Evolutionary conservation across 768 basidiomycete species (phyloP), one percentile per base, ranked within the genome.

Genomic region (Boletus vermiculosoides): DNA sequence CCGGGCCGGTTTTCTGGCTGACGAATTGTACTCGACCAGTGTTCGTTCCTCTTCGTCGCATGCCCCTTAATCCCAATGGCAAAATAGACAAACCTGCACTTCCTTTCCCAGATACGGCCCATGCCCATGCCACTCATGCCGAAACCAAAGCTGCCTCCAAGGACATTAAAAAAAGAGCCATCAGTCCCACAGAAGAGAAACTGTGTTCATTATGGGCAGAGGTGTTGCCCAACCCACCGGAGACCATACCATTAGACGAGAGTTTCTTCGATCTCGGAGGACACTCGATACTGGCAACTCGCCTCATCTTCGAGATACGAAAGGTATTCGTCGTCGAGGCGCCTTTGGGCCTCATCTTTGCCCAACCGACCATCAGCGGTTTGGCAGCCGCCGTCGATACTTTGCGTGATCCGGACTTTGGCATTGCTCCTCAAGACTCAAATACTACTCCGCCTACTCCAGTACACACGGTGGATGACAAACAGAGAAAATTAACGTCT

Each of bases 201-300:
- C 83, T 99, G 69, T 86, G 86, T 62, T 78, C 77, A n/a, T 87
- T 99, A 63, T 99, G 96, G 95, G 70, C 83, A 1, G 78, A 70
- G 50, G 82, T 98, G 44, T 81, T 99, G 16, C 91, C 93, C 20
- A 87, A 84, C 51, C 79, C 91, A 6, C 86, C 92, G 0, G 77
- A 82, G 9, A 82, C 87, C 1, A 84, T 99, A 46, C 90, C 94
- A 5, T 70, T 90, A 11, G 89, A 98, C 69, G 96, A 98, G 66
- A 92, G 84, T 71, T 99, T 99, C 83, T 98, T 98, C 75, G 96
- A 99, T 70, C 82, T 98, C 42, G 97, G 97, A 47, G 97, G 97
- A 8, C 97, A 99, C 74, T 98, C 97, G 16, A 98, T 99, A 66
- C 84, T 99, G 45, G 97, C 97, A 0, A 99, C 97, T 2, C 88